Conservation (phyloP, 345 rosid species). For the Iberis pinnata region DNA sequence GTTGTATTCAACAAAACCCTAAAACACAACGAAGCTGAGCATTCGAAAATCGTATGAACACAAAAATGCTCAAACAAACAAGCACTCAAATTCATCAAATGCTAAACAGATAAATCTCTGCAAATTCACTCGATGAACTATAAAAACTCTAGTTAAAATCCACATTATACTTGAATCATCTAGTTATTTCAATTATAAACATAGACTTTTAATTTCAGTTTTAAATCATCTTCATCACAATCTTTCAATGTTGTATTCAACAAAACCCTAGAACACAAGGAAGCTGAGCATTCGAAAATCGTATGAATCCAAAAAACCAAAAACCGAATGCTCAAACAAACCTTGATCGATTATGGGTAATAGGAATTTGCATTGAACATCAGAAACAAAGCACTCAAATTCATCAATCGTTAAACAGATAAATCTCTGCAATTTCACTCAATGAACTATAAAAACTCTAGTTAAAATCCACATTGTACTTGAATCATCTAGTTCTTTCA, state of each 20-base stretch:
- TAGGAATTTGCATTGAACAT: too few species aligned
- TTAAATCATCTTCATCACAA: background rate
- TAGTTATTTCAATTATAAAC: too few species aligned
- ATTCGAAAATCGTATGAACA: background rate
- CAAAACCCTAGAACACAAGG: slow-evolving; percentile 10
- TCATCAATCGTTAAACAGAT: background rate
- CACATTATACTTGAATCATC: slow-evolving; percentile 2
- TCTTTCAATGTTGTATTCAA: background rate
- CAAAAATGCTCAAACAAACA: too few species aligned
- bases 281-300: slow-evolving; percentile 25
- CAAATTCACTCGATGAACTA: background rate
- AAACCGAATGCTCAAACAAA: slow-evolving; percentile 40
- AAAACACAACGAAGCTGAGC: too few species aligned
- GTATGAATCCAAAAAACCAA: background rate
- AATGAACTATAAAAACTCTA: background rate
- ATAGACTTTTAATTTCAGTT: background rate
- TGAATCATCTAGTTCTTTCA: too few species aligned
- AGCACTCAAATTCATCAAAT: too few species aligned
- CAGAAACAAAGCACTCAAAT: too few species aligned
- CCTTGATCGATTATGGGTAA: too few species aligned
- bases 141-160: background rate
- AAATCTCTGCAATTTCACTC: background rate
- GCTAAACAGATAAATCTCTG: background rate
- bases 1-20: too few species aligned
- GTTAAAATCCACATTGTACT: slow-evolving; percentile 1